Percentiles rank a stretch among this genome's conserved stretches.
These are phyloP conservation scores for Epichloe gansuensis DNA, from an alignment of 2,329 filamentous ascomycete genomes.

Conservation along the genomic window DNA sequence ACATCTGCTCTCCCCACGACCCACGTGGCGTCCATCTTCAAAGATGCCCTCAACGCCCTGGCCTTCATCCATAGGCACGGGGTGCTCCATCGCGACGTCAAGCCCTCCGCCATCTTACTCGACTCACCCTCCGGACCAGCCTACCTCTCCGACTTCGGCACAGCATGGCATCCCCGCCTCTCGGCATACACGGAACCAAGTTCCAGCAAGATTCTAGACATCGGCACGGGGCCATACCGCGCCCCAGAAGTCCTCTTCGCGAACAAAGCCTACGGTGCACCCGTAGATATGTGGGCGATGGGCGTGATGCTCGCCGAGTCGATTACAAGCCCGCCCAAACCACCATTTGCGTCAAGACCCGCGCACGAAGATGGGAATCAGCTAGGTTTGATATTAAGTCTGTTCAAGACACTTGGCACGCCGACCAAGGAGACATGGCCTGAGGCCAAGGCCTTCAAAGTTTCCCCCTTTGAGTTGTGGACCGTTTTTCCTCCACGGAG, in stretches of 20 bases:
- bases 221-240: constrained; percentile 85
- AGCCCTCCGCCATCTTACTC: constrained; percentile 79
- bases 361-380: constrained; percentile 75
- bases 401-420: constrained; percentile 84
- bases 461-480: constrained; percentile 86
- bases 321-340: constrained; percentile 37
- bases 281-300: constrained; percentile 80
- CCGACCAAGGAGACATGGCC: constrained; percentile 75
- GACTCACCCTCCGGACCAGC: constrained; percentile 55
- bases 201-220: constrained; percentile 70
- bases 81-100: constrained; percentile 88
- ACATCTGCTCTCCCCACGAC: constrained; percentile 14
- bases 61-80: constrained; percentile 55
- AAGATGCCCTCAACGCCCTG: constrained; percentile 58
- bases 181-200: constrained; percentile 51
- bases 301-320: constrained; percentile 76
- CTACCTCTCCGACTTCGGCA: constrained; percentile 82
- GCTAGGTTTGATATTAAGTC: constrained; percentile 76
- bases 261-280: constrained; percentile 53
- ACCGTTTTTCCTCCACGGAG: constrained; percentile 51
- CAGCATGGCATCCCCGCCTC: constrained; percentile 61
- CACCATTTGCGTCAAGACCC: constrained; percentile 69
- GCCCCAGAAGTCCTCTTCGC: constrained; percentile 87
- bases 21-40: constrained; percentile 35
- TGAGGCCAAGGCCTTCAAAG: constrained; percentile 52